Conservation (phyloP, 495 filamentous ascomycete species). For the Xylaria palmicola region DNA sequence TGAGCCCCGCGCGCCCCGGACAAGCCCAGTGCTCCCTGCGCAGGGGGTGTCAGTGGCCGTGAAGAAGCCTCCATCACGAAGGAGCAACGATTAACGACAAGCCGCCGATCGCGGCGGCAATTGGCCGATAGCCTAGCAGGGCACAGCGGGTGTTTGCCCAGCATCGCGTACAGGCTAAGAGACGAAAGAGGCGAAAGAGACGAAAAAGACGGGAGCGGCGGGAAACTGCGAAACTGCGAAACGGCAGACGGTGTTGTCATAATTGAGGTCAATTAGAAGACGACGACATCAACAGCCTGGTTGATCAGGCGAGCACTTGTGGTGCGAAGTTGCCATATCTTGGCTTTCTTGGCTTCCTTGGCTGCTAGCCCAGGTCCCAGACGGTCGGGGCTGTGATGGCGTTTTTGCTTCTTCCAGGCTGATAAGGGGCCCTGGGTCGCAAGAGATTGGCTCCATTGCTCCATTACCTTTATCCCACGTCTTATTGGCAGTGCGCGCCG, state of each 20-base stretch:
- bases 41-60: too few species aligned
- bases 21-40: too few species aligned
- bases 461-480: background rate
- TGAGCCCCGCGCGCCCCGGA: too few species aligned
- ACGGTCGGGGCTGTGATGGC: background rate
- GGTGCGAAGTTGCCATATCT: background rate
- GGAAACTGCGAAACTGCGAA: too few species aligned
- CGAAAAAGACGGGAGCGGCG: too few species aligned
- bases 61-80: too few species aligned
- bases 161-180: background rate
- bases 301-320: background rate
- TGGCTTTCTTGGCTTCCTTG: conserved; percentile 2
- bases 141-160: too few species aligned
- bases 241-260: too few species aligned
- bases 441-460: background rate
- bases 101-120: background rate
- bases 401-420: background rate
- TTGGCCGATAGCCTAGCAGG: background rate
- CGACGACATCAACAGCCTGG: background rate
- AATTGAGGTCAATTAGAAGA: too few species aligned
- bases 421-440: conserved; percentile 1
- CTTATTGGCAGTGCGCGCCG: conserved; percentile 2
- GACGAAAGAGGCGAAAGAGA: too few species aligned
- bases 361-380: conserved; percentile 4
- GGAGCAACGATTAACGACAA: too few species aligned